Evolutionary conservation across 2,329 filamentous ascomycete genomes (phyloP), one percentile per base, ranked within the genome.

Genomic region (Neopestalotiopsis sp.): DNA sequence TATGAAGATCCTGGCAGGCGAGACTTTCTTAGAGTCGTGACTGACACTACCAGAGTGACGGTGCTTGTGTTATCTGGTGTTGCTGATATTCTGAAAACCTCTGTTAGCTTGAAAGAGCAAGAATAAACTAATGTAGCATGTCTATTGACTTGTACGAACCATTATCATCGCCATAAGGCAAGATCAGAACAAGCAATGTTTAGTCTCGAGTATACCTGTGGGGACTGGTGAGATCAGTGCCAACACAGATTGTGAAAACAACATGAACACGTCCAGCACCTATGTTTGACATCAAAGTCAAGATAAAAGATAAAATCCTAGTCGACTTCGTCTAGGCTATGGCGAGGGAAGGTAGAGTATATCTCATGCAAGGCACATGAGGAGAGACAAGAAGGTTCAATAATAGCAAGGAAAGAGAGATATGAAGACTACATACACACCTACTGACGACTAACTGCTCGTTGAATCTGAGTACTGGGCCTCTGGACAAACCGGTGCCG

Each of bases 141-240:
- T 38, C 24, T 24, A 30, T 20, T 28, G 5, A 58, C 17, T 24
- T 38, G 30, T 28, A 63, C 66, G 42, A 67, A 62, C 66, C 66
- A 62, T 62, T 38, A 52, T 67, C 66, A 49, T 64, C 66, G 42
- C 20, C 58, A 56, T 38, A 17, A 10, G 40, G 34, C 10, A 20
- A 12, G 30, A 63, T 17, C 7, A 38, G 24, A 38, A 14, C 14
- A 38, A 17, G 17, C 30, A 14, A 13, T 28, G 30, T 38, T 38
- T 38, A 10, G 34, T 38, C 34, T 38, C 10, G 34, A 10, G 30
- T 32, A 63, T 10, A 38, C 38, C 66, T 34, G 58, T 30, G 14
- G 24, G 24, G 66, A 63, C 66, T 20, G 61, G 58, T 62, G 66
- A 67, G 40, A 62, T 63, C 17, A 40, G 57, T n/a, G 20, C 7